phyloP scores from a whole-genome alignment of 345 rosid genomes.

The Diplotaxis tenuifolia region DNA sequence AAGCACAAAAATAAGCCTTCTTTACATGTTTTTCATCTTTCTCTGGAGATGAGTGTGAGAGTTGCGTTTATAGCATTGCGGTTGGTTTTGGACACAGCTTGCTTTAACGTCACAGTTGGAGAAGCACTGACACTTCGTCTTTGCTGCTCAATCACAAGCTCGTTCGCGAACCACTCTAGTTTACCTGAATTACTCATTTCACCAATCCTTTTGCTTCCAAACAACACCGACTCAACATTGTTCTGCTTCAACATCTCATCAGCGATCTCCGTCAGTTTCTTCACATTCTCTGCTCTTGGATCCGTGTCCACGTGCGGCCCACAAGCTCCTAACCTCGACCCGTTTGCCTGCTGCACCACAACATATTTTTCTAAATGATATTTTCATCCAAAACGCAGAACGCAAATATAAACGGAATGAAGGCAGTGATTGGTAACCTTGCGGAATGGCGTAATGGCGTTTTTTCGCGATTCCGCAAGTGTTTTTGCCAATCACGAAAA shows the following conservation, averaged over 20 bases:
- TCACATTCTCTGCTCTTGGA: slow-evolving; percentile 64
- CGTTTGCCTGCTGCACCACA: slow-evolving; percentile 38
- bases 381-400: not conserved
- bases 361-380: slow-evolving; percentile 1
- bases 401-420: too few species aligned
- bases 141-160: slow-evolving; percentile 85
- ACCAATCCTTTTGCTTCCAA: slow-evolving; percentile 76
- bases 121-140: slow-evolving; percentile 81
- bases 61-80: slow-evolving; percentile 40
- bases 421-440: too few species aligned
- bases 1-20: not conserved
- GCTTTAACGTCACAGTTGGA: slow-evolving; percentile 95
- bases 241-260: slow-evolving; percentile 97
- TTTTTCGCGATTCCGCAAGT: too few species aligned
- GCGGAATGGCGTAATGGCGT: too few species aligned
- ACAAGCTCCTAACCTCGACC: slow-evolving; percentile 37
- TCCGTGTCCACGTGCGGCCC: slow-evolving; percentile 64
- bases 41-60: slow-evolving; percentile 39
- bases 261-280: slow-evolving; percentile 64
- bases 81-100: slow-evolving; percentile 53
- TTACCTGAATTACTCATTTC: slow-evolving; percentile 79
- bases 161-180: slow-evolving; percentile 80
- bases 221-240: slow-evolving; percentile 85
- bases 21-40: not conserved
- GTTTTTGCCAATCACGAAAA: too few species aligned